phyloP scores from a whole-genome alignment of 805 yeast species.

The Saturnispora silvae region DNA sequence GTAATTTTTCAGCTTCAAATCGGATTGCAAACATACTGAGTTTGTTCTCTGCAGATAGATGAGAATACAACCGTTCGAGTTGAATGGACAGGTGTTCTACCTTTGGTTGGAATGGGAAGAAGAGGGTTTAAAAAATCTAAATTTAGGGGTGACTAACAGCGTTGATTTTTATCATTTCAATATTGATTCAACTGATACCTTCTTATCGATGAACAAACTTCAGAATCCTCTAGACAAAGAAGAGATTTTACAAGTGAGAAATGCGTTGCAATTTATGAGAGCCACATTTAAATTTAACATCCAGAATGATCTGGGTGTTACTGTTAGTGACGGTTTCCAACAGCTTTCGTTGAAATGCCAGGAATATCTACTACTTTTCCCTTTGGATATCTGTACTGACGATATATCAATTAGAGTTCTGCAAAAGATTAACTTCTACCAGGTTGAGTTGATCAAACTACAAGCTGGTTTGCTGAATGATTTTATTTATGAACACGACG shows the following conservation, averaged over 20 bases:
- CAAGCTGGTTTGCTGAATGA: too few relatives aligned
- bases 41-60: too few relatives aligned
- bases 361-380: background rate
- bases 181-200: background rate
- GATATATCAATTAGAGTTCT: background rate
- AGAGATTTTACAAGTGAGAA: background rate
- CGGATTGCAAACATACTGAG: constrained; percentile 3
- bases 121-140: too few relatives aligned
- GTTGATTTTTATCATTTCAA: background rate
- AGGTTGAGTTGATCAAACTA: background rate
- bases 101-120: too few relatives aligned
- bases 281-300: too few relatives aligned
- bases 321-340: too few relatives aligned
- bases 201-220: background rate
- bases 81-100: too few relatives aligned
- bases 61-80: too few relatives aligned
- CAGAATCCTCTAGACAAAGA: background rate
- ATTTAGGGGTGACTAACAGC: background rate
- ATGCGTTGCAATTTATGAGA: background rate
- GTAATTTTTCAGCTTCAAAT: too few relatives aligned
- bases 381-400: background rate
- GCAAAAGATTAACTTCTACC: background rate
- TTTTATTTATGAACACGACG: background rate
- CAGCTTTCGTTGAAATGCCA: too few relatives aligned
- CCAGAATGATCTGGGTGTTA: too few relatives aligned